Evolutionary conservation across 192 early-diverging fungal species (phyloP), one percentile per base, ranked within the genome.

Genomic region (Coemansia sp.): DNA sequence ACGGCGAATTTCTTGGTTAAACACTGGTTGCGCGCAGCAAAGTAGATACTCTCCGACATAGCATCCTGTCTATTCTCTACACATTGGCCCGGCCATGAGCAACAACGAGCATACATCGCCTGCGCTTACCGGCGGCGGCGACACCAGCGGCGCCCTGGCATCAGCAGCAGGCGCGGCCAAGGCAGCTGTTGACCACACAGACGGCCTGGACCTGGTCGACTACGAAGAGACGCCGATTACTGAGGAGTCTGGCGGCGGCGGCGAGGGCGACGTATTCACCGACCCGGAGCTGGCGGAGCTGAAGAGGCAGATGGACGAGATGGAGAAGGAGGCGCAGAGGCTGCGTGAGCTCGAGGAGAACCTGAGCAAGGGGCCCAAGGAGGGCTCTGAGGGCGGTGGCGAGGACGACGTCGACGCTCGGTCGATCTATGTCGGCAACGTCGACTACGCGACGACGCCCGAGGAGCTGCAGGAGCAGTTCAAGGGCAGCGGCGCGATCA

Each of bases 391-490:
- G 22, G 59, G 55, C 4, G 61, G 55, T 5, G 65, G 64, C 12
- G 55, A 52, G 17, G 70, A 72, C 33, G 80, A 81, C 38, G 86
- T 89, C 18, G 95, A 99, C 44, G 59, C 71, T 14, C 80, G 95
- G 64, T 98, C 94, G 24, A 87, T 96, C 48, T 96, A 96, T 67
- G 91, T 98, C 22, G 93, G 95, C 33, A 96, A 94, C 80, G 94
- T 98, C 23, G 96, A 99, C 72, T 99, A 97, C 80, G 81, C 76
- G 40, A 81, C 92, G 22, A 94, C 93, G 51, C 94, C 96, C 15
- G 95, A 97, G 62, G 92, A 97, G 59, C 81, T 99, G 30, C 94
- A 97, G 69, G 86, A 85, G 30, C 93, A 95, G 64, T 99, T 99
- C 60, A 89, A 94, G 73, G 83, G 91, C 9, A 96, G 94, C 71